Base-by-base conservation (phyloP, 163 green algal genomes). In the Prototheca cutis region DNA sequence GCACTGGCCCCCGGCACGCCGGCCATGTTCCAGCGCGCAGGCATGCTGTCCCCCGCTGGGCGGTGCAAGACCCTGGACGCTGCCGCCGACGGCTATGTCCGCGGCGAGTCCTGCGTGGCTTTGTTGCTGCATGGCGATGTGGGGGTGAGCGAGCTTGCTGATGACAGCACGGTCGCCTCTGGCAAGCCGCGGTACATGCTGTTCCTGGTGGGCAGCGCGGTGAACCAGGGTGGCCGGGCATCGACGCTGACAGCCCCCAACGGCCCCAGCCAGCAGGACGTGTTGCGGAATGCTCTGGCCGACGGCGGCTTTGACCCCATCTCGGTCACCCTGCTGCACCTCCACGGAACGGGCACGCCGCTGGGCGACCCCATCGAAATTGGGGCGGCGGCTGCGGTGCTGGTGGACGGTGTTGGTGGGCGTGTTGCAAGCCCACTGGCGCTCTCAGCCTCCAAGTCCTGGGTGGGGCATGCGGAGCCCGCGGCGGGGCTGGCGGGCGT, bases 301-400 rank as follows among this genome's bases (percentile, higher is more conserved):
- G 45, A 64, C 74, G 29, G 72, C 84, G 48, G n/a, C 3, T 31
- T 66, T 33, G 21, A 68, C 55, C 4, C 67, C 31, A 2, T 29
- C 77, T 27, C 21, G 30, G 52, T 70, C 64, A 28, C 52, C 6
- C 45, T 17, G 21, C 48, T 94, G 56, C 82, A 90, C 28, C 77
- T 95, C 70, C 87, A 95, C 62, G 74, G 76, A 24, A 81, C 73
- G 19, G 87, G 87, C 27, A 95, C 87, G 0, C 68, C 83, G 1
- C 74, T 94, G 66, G 86, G 86, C 15, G 86, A 94, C 63, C 83
- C 86, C 30, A 91, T 94, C 19, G 87, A 95, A 66, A 62, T 90
- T 6, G 84, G 84, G 0, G 86, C 86, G 2, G 68, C 55, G 4
- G 61, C 53, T 18, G 70, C 77, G 0, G 66, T 94, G 28, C 58